Conservation (phyloP, 805 yeast genomes). For the Clavispora asparagi region DNA sequence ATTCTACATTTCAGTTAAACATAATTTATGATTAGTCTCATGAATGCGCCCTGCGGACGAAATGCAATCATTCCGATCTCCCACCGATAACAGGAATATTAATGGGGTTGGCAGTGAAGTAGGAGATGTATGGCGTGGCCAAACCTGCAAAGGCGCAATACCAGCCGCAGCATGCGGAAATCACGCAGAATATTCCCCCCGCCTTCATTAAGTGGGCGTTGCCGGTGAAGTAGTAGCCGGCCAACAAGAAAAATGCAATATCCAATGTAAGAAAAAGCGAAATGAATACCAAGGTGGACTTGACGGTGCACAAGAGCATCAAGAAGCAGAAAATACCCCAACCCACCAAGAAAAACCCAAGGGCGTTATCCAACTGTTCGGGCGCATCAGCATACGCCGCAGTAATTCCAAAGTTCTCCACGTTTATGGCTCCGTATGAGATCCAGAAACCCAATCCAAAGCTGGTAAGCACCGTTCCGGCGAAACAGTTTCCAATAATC, state of each 20-base stretch:
- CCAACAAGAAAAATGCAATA: constrained; percentile 47
- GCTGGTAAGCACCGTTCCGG: constrained; percentile 46
- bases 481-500: constrained; percentile 50
- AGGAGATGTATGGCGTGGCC: constrained; percentile 13
- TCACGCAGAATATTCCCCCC: constrained; percentile 12
- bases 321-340: constrained; percentile 63
- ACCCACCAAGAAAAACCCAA: constrained; percentile 56
- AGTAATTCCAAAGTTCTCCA: constrained; percentile 53
- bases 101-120: constrained; percentile 8
- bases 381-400: constrained; percentile 40
- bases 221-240: constrained; percentile 47
- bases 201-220: constrained; percentile 9
- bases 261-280: constrained; percentile 49
- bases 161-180: constrained; percentile 15
- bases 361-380: constrained; percentile 42
- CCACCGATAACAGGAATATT: constrained; percentile 10
- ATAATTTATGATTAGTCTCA: too few relatives aligned
- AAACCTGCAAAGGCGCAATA: constrained; percentile 15
- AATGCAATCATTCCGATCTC: background rate
- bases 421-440: constrained; percentile 42
- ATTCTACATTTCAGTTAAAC: too few relatives aligned
- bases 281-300: constrained; percentile 47
- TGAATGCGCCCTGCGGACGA: background rate
- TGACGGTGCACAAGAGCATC: constrained; percentile 50
- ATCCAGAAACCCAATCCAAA: constrained; percentile 53